Evolutionary conservation across 768 basidiomycete species (phyloP).

Genomic region (Serendipita indica): DNA sequence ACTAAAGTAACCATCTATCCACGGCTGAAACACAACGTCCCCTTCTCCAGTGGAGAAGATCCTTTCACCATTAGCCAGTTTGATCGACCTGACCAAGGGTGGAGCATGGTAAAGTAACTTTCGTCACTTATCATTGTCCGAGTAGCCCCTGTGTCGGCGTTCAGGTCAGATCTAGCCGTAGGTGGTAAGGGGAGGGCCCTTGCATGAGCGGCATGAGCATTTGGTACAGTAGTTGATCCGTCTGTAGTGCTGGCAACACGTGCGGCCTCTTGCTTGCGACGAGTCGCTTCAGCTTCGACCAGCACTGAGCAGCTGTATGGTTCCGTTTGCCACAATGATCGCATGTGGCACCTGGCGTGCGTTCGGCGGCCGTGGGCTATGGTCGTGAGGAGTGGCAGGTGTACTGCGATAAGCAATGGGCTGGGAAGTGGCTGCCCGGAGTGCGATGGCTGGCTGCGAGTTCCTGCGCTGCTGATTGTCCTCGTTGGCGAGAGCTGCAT

Average conservation of each 20-base stretch:
- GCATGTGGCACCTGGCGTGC: not conserved
- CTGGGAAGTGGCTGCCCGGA: not conserved
- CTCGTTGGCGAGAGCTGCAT: not conserved
- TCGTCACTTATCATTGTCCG: not conserved
- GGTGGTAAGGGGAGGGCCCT: not conserved
- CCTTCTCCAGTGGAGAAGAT: not conserved
- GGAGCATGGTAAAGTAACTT: not conserved
- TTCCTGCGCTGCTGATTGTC: not conserved
- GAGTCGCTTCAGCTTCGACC: not conserved
- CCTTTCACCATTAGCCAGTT: not conserved
- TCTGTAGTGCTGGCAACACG: not conserved
- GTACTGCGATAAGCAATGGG: not conserved
- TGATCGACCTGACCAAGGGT: conserved; percentile 1
- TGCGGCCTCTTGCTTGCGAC: not conserved
- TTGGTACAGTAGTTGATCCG: not conserved
- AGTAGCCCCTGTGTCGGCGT: conserved; percentile 3
- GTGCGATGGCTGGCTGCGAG: not conserved
- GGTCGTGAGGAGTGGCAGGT: not conserved
- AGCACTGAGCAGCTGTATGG: not conserved
- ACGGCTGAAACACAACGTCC: conserved; percentile 6
- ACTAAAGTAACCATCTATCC: conserved; percentile 3
- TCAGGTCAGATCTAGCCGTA: conserved; percentile 4
- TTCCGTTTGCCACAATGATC: not conserved
- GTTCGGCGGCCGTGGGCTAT: not conserved
- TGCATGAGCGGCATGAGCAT: not conserved